Conservation (phyloP, 441 rosid species). For the Macaranga tanarius region DNA sequence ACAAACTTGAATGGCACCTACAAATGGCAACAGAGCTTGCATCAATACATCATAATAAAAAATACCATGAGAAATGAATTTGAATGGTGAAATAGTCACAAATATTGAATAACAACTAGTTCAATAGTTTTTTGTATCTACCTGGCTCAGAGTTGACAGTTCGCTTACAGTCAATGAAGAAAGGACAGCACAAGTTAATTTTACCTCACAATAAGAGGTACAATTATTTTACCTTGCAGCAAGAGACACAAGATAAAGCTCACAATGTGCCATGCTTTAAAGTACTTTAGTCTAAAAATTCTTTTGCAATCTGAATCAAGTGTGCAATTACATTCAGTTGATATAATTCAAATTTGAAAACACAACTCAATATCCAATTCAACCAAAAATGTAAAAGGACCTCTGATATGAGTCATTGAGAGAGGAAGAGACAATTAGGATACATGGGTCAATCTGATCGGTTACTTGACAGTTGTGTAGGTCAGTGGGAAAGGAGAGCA, state of each 20-base stretch:
- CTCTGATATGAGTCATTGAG: neutral
- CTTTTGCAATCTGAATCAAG: neutral
- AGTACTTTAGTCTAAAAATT: neutral
- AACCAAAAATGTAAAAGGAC: neutral
- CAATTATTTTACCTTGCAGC: neutral
- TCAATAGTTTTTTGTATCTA: no score
- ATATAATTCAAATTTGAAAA: neutral
- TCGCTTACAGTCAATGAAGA: neutral
- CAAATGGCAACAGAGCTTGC: neutral
- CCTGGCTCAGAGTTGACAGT: neutral
- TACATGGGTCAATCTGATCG: no score
- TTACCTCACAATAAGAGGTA: neutral
- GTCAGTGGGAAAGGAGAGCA: neutral
- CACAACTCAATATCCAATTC: neutral
- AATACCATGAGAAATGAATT: neutral
- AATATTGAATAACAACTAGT: no score
- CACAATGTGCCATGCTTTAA: neutral
- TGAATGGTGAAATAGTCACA: neutral
- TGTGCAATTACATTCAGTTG: neutral
- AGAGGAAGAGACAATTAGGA: no score
- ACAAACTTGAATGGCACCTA: slow-evolving; percentile 19
- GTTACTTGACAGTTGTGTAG: neutral
- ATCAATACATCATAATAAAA: neutral
- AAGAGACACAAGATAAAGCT: neutral
- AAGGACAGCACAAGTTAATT: neutral